Evolutionary conservation across 129 eudicot genomes (phyloP).

Genomic region (Pulicaria dysenterica): DNA sequence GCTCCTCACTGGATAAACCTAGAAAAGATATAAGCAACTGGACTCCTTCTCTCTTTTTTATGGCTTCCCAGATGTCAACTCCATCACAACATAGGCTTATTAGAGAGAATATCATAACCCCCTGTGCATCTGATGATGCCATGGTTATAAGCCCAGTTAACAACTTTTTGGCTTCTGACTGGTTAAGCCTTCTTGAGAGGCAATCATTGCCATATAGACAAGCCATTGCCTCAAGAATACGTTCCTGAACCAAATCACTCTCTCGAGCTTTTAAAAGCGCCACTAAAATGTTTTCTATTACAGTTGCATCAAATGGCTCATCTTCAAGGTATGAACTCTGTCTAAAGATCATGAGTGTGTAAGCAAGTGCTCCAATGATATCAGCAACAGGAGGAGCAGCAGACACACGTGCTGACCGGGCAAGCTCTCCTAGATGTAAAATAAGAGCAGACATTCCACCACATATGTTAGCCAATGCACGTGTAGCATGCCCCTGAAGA

Average conservation of each 20-base stretch:
- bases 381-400: constrained; percentile 71
- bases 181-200: constrained; percentile 43
- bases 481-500: constrained; percentile 65
- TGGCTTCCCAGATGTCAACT: constrained; percentile 70
- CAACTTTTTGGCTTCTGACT: constrained; percentile 68
- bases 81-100: constrained; percentile 65
- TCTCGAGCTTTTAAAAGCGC: constrained; percentile 62
- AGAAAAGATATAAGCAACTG: constrained; percentile 70
- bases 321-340: constrained; percentile 40
- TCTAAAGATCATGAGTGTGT: constrained; percentile 60
- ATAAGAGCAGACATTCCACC: constrained; percentile 72
- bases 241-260: constrained; percentile 65
- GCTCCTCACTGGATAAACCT: constrained; percentile 77
- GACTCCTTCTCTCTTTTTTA: constrained; percentile 75
- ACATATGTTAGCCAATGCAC: constrained; percentile 65
- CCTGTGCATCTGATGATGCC: constrained; percentile 60
- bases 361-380: constrained; percentile 81
- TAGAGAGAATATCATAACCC: constrained; percentile 53
- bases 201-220: constrained; percentile 61
- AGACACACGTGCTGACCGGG: constrained; percentile 55
- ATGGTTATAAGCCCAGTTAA: constrained; percentile 66
- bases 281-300: constrained; percentile 55
- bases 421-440: constrained; percentile 65
- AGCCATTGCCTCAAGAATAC: constrained; percentile 82
- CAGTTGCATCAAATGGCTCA: constrained; percentile 49